Conservation (phyloP, 108 stramenopile species). For the Nannochloropsis salina region DNA sequence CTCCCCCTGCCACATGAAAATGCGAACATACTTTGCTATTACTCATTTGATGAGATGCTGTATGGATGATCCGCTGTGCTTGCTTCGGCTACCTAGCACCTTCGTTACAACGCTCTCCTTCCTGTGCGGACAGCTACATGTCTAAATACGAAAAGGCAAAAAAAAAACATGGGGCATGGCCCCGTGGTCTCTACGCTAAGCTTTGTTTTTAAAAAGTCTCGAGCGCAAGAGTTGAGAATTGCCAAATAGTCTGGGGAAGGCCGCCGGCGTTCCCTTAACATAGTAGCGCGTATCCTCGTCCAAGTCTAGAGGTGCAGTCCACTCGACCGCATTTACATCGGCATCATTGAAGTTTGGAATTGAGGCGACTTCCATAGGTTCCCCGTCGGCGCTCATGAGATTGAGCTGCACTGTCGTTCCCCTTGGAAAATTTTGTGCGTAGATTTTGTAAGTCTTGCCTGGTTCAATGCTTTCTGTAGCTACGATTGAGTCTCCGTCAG, state of each 20-base stretch:
- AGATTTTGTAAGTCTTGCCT: slow-evolving; percentile 5
- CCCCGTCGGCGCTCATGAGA: slow-evolving; percentile 19
- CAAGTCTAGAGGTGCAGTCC: slow-evolving; percentile 15
- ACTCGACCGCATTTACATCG: not conserved
- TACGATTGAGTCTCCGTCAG: not conserved
- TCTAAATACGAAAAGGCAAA: not conserved
- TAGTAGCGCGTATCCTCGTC: not conserved
- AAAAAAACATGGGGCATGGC: not conserved
- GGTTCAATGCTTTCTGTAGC: not conserved
- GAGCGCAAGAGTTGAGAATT: not conserved
- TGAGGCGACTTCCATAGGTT: not conserved
- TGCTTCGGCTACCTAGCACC: not conserved
- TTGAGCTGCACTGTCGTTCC: not conserved
- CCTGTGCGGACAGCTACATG: not conserved
- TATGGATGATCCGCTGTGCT: not conserved
- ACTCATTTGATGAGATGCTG: too few species aligned
- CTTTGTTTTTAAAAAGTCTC: not conserved
- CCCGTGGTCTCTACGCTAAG: not conserved
- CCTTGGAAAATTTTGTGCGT: slow-evolving; percentile 18
- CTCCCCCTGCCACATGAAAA: too few species aligned
- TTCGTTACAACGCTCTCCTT: not conserved
- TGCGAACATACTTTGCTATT: too few species aligned
- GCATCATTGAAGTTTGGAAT: slow-evolving; percentile 8
- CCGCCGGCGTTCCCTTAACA: not conserved
- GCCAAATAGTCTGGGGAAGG: not conserved